phyloP scores from a whole-genome alignment of 2,329 filamentous ascomycete genomes.

The Ceratocystiopsis brevicomis region DNA sequence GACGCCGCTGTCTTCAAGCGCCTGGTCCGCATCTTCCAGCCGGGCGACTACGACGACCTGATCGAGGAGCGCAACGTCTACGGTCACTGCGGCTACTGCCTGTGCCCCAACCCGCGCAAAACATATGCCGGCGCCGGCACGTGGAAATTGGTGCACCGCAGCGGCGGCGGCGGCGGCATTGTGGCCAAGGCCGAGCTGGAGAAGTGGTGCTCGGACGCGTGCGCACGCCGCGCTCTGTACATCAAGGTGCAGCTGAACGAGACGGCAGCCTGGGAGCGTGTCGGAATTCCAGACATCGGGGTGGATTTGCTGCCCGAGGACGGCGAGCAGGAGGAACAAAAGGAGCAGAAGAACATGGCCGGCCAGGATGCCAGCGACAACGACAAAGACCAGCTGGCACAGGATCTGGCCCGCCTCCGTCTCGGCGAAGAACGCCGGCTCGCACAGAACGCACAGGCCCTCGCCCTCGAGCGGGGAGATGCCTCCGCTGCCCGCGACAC shows the following conservation, averaged over 20 bases:
- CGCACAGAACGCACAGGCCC: constrained; percentile 20
- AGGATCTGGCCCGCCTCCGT: constrained; percentile 22
- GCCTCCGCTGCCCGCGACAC: constrained; percentile 24
- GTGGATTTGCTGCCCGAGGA: constrained; percentile 53
- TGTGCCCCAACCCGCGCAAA: constrained; percentile 51
- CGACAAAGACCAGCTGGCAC: constrained; percentile 12
- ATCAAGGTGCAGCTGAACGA: constrained; percentile 77
- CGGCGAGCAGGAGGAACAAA: constrained; percentile 23
- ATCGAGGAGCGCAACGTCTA: constrained; percentile 78
- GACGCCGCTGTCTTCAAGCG: constrained; percentile 49
- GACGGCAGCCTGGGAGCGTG: constrained; percentile 68
- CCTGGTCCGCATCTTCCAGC: constrained; percentile 57
- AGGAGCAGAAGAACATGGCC: background rate
- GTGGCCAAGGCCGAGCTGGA: constrained; percentile 55
- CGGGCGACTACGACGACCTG: constrained; percentile 73
- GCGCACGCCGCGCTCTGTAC: constrained; percentile 63
- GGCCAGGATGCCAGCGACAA: background rate
- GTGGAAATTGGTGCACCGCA: constrained; percentile 41
- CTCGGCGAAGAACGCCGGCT: constrained; percentile 24
- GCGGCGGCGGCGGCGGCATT: constrained; percentile 40
- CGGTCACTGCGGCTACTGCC: constrained; percentile 61
- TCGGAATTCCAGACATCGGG: constrained; percentile 32
- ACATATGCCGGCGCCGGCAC: constrained; percentile 37
- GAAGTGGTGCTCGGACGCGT: constrained; percentile 71
- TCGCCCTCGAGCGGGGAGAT: constrained; percentile 32